A percentile compares a stretch with the other conserved stretches of the same genome.
Conservation (phyloP, 306 rosid genomes). For the Citrullus amarus region DNA sequence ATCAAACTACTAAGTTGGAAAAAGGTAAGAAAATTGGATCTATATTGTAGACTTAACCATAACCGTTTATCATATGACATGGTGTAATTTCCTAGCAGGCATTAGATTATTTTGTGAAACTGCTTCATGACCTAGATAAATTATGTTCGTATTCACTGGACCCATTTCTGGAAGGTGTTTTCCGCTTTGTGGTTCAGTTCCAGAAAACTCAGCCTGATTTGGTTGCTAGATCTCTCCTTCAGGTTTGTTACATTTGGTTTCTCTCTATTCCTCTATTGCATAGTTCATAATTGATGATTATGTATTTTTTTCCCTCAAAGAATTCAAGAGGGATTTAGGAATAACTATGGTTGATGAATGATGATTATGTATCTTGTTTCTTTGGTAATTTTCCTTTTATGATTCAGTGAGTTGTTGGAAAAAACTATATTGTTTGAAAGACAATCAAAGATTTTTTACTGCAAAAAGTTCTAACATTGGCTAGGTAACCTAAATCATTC, state of each 20-base stretch:
- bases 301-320: neutral
- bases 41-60: neutral
- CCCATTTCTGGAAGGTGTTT: conserved; percentile 54
- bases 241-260: conserved; percentile 34
- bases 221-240: conserved; percentile 94
- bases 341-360: neutral
- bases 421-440: neutral
- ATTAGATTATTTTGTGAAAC: conserved; percentile 73
- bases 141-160: conserved; percentile 65
- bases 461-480: neutral
- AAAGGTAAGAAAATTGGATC: conserved; percentile 31
- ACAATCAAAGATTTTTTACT: neutral
- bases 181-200: conserved; percentile 76
- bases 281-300: neutral
- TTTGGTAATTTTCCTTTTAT: neutral
- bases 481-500: neutral
- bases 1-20: conserved; percentile 68
- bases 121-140: conserved; percentile 61
- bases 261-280: neutral
- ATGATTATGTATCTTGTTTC: neutral
- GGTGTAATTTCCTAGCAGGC: conserved; percentile 45
- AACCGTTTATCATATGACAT: conserved; percentile 5
- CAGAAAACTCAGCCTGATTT: conserved; percentile 88
- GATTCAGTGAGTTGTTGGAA: neutral
- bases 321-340: neutral